Percentiles rank a stretch among this genome's conserved stretches.
phyloP scores from a whole-genome alignment of 257 asterid species.

The Lavandula angustifolia region DNA sequence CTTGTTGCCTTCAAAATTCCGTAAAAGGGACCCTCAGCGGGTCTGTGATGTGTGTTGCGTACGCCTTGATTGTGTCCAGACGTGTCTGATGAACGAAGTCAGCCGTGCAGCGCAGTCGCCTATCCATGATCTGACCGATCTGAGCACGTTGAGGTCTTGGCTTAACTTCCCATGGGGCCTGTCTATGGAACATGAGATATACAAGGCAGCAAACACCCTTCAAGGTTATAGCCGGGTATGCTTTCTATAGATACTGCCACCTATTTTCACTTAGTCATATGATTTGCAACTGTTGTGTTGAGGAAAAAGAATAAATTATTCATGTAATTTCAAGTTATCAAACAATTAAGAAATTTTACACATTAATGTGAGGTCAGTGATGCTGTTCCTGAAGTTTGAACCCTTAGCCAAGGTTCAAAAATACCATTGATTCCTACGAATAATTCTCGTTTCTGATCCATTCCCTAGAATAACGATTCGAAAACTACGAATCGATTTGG shows the following conservation, averaged over 20 bases:
- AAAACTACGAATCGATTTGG: too few relatives aligned
- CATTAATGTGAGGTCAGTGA: background rate
- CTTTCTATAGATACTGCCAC: background rate
- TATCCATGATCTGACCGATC: slow-evolving; percentile 68
- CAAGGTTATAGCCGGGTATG: slow-evolving; percentile 61
- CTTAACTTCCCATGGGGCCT: slow-evolving; percentile 82
- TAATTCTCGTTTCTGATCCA: too few relatives aligned
- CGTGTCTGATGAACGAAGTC: slow-evolving; percentile 63
- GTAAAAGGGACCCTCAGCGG: slow-evolving; percentile 54
- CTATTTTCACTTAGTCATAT: background rate
- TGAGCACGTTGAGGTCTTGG: slow-evolving; percentile 79
- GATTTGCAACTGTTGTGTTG: background rate
- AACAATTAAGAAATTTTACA: background rate
- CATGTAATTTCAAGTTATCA: background rate
- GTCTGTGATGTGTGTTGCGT: slow-evolving; percentile 80
- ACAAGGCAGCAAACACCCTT: slow-evolving; percentile 69
- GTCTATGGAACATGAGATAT: slow-evolving; percentile 79
- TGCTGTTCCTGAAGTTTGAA: slow-evolving; percentile 2
- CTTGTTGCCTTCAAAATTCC: slow-evolving; percentile 66
- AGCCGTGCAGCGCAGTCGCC: slow-evolving; percentile 80
- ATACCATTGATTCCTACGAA: too few relatives aligned
- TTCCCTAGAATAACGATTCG: too few relatives aligned
- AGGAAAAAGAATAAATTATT: background rate
- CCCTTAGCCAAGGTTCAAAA: background rate
- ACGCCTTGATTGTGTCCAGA: slow-evolving; percentile 62